Evolutionary conservation across 2,329 filamentous ascomycete genomes (phyloP), one percentile per base, ranked within the genome.

Genomic region (Pseudogymnoascus sp.): DNA sequence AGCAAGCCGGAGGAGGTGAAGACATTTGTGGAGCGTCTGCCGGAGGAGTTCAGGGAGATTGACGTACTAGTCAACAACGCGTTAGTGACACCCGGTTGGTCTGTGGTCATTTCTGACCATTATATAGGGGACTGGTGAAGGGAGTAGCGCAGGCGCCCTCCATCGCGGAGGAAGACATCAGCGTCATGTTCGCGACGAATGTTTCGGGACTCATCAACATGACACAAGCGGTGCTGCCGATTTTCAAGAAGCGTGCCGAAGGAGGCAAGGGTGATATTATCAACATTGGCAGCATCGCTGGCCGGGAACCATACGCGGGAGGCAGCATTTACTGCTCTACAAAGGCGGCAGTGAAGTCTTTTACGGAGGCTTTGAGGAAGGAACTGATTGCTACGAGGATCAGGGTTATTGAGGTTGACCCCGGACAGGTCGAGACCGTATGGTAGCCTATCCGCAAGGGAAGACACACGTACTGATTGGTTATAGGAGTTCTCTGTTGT

Each of bases 11-110:
- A 86, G 2, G 86, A 94, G 72, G 83, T 97, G 3, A 81, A 81
- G 61, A 78, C 76, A 41, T 93, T 97, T 71, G 86, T 97, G 11
- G 77, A 76, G 1, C 82, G 80, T 41, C 76, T 97, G 69, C 92
- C 93, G 0, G 84, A 86, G 65, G 92, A 92, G 72, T 97, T 91
- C 78, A 85, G 83, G 74, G 85, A 91, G 26, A 89, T 97, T 67
- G 85, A 97, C 74, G 83, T 97, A 2, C 78, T 99, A 64, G 91
- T 99, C 26, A 99, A 99, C 78, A 97, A 97, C 80, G 93, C 93
- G 91, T 95, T 76, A 74, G 88, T 80, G 19, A 4, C 39, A 21
- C 55, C 19, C n/a, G 61, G 35, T 21, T 35, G 52, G 37, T 7
- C 31, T n/a, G 6, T 39, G 26, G n/a, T 19, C 14, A 12, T 21